Percentiles rank a stretch among this genome's conserved stretches.
phyloP scores from a whole-genome alignment of 2,329 filamentous ascomycete genomes.

The Fusarium sp. region DNA sequence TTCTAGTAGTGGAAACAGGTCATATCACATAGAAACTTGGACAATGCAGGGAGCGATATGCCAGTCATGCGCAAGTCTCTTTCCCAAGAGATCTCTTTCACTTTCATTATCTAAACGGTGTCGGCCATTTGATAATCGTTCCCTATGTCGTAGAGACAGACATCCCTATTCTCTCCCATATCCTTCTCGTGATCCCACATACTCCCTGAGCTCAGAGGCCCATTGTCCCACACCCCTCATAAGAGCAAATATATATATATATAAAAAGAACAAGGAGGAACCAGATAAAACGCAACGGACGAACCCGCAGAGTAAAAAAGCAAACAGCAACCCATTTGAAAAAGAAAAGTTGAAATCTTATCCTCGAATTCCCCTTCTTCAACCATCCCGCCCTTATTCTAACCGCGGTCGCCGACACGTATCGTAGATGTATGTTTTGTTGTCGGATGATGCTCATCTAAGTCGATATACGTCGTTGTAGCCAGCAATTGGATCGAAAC shows the following conservation, averaged over 20 bases:
- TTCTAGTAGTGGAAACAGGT: not conserved
- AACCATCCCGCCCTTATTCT: slow-evolving; percentile 17
- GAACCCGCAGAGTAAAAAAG: slow-evolving; percentile 4
- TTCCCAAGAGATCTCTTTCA: slow-evolving; percentile 10
- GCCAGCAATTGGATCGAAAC: slow-evolving; percentile 12
- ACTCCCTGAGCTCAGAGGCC: slow-evolving; percentile 31
- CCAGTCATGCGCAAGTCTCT: slow-evolving; percentile 10
- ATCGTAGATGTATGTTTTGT: slow-evolving; percentile 5
- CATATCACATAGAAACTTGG: slow-evolving; percentile 5
- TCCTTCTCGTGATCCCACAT: slow-evolving; percentile 18
- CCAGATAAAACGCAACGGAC: slow-evolving; percentile 2
- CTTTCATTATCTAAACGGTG: slow-evolving; percentile 16
- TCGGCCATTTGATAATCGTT: slow-evolving; percentile 6
- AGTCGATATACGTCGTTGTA: slow-evolving; percentile 26
- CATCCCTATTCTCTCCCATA: slow-evolving; percentile 7
- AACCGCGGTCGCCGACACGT: slow-evolving; percentile 10
- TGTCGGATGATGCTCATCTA: slow-evolving; percentile 11
- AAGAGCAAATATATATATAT: slow-evolving; percentile 11
- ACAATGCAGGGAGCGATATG: not conserved
- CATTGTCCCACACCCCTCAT: slow-evolving; percentile 8
- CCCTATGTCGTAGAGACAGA: slow-evolving; percentile 11
- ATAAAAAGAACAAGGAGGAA: not conserved
- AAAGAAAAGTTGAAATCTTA: slow-evolving; percentile 6
- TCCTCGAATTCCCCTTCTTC: slow-evolving; percentile 2
- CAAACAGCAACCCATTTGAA: slow-evolving; percentile 6